A percentile compares a stretch with the other conserved stretches of the same genome.
These are phyloP conservation scores for Blastobotrys petasosporus DNA, from an alignment of 1,139 yeast genomes.

Conservation along the genomic window DNA sequence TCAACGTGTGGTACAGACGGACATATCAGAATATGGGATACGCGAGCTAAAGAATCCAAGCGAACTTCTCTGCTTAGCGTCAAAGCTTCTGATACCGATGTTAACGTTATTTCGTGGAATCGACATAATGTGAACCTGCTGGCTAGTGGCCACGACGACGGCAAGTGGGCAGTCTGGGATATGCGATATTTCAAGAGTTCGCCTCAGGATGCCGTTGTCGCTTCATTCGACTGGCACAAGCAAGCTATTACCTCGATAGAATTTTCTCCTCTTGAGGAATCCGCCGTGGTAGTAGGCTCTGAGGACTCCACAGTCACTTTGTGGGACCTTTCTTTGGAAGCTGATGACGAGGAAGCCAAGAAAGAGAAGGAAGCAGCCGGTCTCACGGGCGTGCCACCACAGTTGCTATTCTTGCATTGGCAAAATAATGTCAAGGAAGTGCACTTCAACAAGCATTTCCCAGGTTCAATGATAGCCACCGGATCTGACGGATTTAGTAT, in stretches of 20 bases:
- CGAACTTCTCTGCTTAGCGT: slow-evolving; percentile 70
- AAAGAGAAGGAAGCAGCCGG: slow-evolving; percentile 34
- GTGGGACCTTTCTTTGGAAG: slow-evolving; percentile 48
- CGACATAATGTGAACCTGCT: slow-evolving; percentile 67
- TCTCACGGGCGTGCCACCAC: slow-evolving; percentile 89
- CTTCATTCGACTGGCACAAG: slow-evolving; percentile 85
- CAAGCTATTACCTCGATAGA: slow-evolving; percentile 88
- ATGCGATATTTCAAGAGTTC: slow-evolving; percentile 73
- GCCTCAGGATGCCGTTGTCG: slow-evolving; percentile 65
- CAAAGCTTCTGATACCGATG: slow-evolving; percentile 73
- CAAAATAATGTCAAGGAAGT: slow-evolving; percentile 96
- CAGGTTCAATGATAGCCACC: slow-evolving; percentile 90
- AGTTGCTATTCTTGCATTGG: slow-evolving; percentile 94
- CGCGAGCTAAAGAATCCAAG: slow-evolving; percentile 83
- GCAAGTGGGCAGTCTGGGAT: slow-evolving; percentile 98
- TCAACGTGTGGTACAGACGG: slow-evolving; percentile 95
- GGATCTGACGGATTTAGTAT: slow-evolving; percentile 93
- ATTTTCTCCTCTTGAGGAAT: slow-evolving; percentile 92
- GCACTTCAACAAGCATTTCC: slow-evolving; percentile 96
- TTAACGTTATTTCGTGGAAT: slow-evolving; percentile 96
- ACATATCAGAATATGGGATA: slow-evolving; percentile 90
- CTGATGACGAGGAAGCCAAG: slow-evolving; percentile 29
- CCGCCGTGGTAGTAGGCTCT: slow-evolving; percentile 89
- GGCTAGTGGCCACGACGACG: slow-evolving; percentile 97
- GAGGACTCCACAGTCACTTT: slow-evolving; percentile 95